Percentiles rank a stretch among this genome's conserved stretches.
phyloP scores from a whole-genome alignment of 306 rosid species.

The barrel medic (Medicago truncatula) region DNA sequence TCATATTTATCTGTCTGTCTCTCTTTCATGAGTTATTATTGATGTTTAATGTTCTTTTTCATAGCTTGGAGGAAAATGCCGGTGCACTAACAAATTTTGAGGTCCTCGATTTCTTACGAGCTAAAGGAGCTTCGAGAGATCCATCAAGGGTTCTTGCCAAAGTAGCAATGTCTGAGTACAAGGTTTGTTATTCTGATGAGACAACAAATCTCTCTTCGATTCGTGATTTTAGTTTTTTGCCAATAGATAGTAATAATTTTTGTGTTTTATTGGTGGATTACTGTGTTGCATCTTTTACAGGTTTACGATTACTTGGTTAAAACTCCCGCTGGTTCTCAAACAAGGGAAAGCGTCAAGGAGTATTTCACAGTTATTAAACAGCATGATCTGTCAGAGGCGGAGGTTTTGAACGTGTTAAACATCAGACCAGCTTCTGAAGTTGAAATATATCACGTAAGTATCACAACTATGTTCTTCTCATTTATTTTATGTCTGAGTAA shows the following conservation, averaged over 20 bases:
- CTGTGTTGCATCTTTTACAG: constrained; percentile 41
- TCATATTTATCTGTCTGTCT: constrained; percentile 1
- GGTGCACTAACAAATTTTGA: constrained; percentile 75
- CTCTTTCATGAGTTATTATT: background rate
- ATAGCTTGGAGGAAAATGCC: constrained; percentile 64
- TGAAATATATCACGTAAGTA: constrained; percentile 59
- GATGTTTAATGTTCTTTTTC: constrained; percentile 18
- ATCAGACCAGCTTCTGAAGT: constrained; percentile 57
- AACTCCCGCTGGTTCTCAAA: constrained; percentile 62
- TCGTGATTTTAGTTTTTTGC: background rate
- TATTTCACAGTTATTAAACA: constrained; percentile 55
- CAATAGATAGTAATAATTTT: background rate
- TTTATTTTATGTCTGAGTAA: background rate
- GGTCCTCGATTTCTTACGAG: constrained; percentile 69
- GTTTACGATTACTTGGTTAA: constrained; percentile 73
- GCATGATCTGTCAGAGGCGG: constrained; percentile 73
- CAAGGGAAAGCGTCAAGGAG: constrained; percentile 57
- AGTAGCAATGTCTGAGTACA: constrained; percentile 70
- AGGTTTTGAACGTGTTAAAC: constrained; percentile 75
- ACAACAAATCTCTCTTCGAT: background rate
- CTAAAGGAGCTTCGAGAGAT: constrained; percentile 78
- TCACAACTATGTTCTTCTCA: background rate
- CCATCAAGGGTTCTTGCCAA: constrained; percentile 67
- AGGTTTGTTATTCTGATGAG: constrained; percentile 45
- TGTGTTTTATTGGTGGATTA: background rate